Evolutionary conservation across 768 basidiomycete species (phyloP).

Genomic region (Sporobolomyces pararoseus): DNA sequence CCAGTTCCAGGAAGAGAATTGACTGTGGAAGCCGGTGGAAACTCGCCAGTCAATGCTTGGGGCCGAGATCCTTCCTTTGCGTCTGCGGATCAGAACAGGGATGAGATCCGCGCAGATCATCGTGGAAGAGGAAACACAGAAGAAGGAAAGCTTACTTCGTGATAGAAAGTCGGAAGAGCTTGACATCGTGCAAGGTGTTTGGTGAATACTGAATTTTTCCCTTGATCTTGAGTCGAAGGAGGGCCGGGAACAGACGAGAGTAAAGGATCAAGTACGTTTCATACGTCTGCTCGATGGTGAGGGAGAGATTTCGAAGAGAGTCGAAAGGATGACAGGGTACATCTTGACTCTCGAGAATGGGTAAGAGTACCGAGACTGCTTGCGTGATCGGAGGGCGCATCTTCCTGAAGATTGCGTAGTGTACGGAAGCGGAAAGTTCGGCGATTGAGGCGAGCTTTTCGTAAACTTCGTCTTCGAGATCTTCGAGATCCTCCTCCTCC

Average conservation of each 20-base stretch:
- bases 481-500: too few relatives aligned
- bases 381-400: background rate
- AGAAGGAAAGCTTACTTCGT: background rate
- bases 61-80: too few relatives aligned
- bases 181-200: background rate
- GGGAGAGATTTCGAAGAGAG: background rate
- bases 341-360: background rate
- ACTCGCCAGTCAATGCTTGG: too few relatives aligned
- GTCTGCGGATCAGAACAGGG: too few relatives aligned
- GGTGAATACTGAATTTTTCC: background rate
- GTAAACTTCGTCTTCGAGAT: too few relatives aligned
- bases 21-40: too few relatives aligned
- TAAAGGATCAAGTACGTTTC: background rate
- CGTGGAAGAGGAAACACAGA: background rate
- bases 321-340: background rate
- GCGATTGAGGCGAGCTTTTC: too few relatives aligned
- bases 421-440: background rate
- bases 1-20: too few relatives aligned
- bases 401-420: background rate
- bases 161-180: background rate
- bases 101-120: too few relatives aligned
- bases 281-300: background rate
- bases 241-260: background rate
- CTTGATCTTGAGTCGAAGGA: background rate
- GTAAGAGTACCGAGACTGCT: background rate